Evolutionary conservation across 2,329 filamentous ascomycete genomes (phyloP).

Genomic region (Purpureocillium lavendulum): DNA sequence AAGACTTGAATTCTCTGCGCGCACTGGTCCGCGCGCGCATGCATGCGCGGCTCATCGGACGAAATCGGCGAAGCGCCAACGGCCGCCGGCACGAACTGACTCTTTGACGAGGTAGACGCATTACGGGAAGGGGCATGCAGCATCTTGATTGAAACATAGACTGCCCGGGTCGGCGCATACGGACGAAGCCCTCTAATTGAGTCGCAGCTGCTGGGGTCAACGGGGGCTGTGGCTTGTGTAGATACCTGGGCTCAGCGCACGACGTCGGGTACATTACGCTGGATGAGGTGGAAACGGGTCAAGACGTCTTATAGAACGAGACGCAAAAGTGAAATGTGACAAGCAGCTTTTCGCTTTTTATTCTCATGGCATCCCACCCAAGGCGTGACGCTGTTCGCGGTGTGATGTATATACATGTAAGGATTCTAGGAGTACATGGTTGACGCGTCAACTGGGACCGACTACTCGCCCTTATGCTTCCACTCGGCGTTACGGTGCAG

Average conservation of each 20-base stretch:
- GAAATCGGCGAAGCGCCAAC: too few relatives aligned
- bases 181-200: slow-evolving; percentile 5
- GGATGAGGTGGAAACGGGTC: not conserved
- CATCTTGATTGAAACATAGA: slow-evolving; percentile 7
- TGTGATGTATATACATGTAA: too few relatives aligned
- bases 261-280: not conserved
- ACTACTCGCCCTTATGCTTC: slow-evolving; percentile 38
- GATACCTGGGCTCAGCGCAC: slow-evolving; percentile 2
- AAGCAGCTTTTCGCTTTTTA: not conserved
- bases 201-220: not conserved
- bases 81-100: not conserved
- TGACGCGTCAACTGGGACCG: too few relatives aligned
- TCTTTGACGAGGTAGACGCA: slow-evolving; percentile 8
- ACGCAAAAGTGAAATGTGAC: not conserved
- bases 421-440: too few relatives aligned
- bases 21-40: not conserved
- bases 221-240: slow-evolving; percentile 6
- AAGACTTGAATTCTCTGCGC: not conserved
- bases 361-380: not conserved
- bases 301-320: not conserved
- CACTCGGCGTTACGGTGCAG: slow-evolving; percentile 44
- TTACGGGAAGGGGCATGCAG: slow-evolving; percentile 2
- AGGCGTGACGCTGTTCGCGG: not conserved
- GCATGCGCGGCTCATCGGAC: too few relatives aligned
- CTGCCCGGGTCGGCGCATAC: slow-evolving; percentile 1